These are phyloP conservation scores for Dactylonectria estremocensis DNA, from an alignment of 2,329 filamentous ascomycete genomes.

Conservation along the genomic window DNA sequence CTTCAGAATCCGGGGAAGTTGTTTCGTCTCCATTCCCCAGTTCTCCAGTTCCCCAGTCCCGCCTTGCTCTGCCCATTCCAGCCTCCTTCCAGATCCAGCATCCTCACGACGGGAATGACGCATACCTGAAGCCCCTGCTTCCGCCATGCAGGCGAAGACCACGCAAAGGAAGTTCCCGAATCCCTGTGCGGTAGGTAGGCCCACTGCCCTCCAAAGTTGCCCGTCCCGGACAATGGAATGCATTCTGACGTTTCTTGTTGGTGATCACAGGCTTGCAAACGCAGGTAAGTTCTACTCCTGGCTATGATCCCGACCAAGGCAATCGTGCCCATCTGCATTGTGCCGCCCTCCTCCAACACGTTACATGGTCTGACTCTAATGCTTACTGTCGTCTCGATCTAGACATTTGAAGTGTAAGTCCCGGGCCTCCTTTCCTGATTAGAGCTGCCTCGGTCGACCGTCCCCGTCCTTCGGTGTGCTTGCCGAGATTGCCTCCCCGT, in stretches of 20 bases:
- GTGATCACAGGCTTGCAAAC: slow-evolving; percentile 39
- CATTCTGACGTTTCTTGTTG: slow-evolving; percentile 16
- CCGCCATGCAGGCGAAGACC: slow-evolving; percentile 41
- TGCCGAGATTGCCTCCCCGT: not conserved
- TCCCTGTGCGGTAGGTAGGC: slow-evolving; percentile 39
- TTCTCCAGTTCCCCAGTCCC: not conserved
- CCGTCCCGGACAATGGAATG: slow-evolving; percentile 1
- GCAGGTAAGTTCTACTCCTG: slow-evolving; percentile 38
- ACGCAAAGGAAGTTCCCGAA: slow-evolving; percentile 39
- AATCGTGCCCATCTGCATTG: slow-evolving; percentile 23
- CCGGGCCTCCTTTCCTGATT: slow-evolving; percentile 1
- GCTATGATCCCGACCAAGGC: slow-evolving; percentile 1
- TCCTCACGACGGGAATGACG: not conserved
- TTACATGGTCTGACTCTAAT: slow-evolving; percentile 24
- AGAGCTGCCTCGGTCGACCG: not conserved
- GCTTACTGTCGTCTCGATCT: not conserved
- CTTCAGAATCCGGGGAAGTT: slow-evolving; percentile 3
- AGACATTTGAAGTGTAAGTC: slow-evolving; percentile 46
- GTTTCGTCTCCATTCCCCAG: slow-evolving; percentile 21
- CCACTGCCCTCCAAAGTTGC: slow-evolving; percentile 11
- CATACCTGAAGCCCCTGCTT: slow-evolving; percentile 5
- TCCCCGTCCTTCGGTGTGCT: not conserved
- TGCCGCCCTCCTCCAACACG: not conserved
- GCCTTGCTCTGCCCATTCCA: not conserved
- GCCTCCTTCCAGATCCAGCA: not conserved